phyloP scores from a whole-genome alignment of 1,139 yeast species.

The Kazachstania sp. region DNA sequence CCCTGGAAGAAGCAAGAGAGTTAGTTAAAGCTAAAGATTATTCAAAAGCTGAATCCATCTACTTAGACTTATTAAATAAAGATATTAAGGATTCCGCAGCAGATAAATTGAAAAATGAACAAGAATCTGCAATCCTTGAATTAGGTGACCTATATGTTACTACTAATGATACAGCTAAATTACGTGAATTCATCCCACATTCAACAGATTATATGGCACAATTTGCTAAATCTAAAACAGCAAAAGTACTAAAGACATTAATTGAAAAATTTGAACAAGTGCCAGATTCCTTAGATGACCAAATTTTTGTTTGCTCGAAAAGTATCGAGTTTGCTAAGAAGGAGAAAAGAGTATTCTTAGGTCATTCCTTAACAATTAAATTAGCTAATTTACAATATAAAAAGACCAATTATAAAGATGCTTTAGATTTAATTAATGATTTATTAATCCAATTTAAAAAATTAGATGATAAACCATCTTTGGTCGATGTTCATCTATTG shows the following conservation, averaged over 20 bases:
- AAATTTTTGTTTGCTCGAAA: slow-evolving; percentile 66
- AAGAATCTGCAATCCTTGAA: slow-evolving; percentile 57
- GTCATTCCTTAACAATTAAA: slow-evolving; percentile 81
- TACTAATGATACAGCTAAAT: slow-evolving; percentile 40
- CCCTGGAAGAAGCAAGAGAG: slow-evolving; percentile 50
- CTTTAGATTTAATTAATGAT: slow-evolving; percentile 61
- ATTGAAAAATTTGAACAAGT: slow-evolving; percentile 71
- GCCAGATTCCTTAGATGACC: slow-evolving; percentile 60
- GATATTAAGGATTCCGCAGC: slow-evolving; percentile 30
- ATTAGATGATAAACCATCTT: slow-evolving; percentile 87
- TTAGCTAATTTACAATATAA: slow-evolving; percentile 66
- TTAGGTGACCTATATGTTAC: slow-evolving; percentile 51
- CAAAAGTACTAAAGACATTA: slow-evolving; percentile 69
- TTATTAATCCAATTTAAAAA: slow-evolving; percentile 81
- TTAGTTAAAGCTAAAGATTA: slow-evolving; percentile 43
- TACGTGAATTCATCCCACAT: slow-evolving; percentile 55
- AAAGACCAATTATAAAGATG: slow-evolving; percentile 57
- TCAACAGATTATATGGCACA: slow-evolving; percentile 60
- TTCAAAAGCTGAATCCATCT: slow-evolving; percentile 49
- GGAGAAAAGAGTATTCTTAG: slow-evolving; percentile 78
- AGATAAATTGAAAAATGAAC: slow-evolving; percentile 36
- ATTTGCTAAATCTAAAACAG: slow-evolving; percentile 90
- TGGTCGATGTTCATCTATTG: slow-evolving; percentile 89
- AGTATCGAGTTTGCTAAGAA: slow-evolving; percentile 81
- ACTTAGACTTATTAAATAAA: slow-evolving; percentile 25